Base-by-base conservation (phyloP, 2,329 filamentous ascomycete genomes). In the Fusarium sp. region DNA sequence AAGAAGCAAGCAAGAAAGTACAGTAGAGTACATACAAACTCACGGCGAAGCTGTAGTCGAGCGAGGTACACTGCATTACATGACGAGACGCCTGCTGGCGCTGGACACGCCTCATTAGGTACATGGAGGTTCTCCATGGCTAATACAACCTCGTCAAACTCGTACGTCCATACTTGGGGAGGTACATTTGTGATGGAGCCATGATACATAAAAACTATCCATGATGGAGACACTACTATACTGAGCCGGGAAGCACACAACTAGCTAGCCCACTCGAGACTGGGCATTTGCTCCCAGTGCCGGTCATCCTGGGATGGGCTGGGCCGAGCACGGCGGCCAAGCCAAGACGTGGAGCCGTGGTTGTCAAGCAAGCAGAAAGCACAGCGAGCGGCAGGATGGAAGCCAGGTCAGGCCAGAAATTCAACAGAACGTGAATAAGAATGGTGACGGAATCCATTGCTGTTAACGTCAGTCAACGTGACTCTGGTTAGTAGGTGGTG, bases 51-150 rank as follows among this genome's bases (percentile, higher is more conserved):
- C 74, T 76, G 57, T 56, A 61, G 57, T 64, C 39, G 38, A 65
- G 69, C 47, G 36, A 65, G 65, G 71, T 69, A 71, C 64, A 68
- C 62, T 51, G 39, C 70, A 70, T 73, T 76, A 76, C 71, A 69
- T 63, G 62, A 54, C 48, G 57, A 54, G 66, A 71, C 47, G 60
- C 57, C 64, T 64, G 48, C 41, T 59, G 66, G 61, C 61, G 58
- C 55, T 18, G 54, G 69, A 33, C 45, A 72, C 61, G 50, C 65
- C 58, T 56, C 56, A 44, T 61, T 33, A 61, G 65, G 70, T 35
- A 73, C 70, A 70, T 54, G 54, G 42, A 55, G 39, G 36, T 68
- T 62, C 56, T 50, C 70, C 70, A 72, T 73, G 70, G 71, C 71
- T 71, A 68, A 73, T 71, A 73, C 70, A 60, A 73, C 70, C 70